These are phyloP conservation scores for Mortierella sp. DNA, from an alignment of 371 early-diverging fungal species.

Conservation along the genomic window DNA sequence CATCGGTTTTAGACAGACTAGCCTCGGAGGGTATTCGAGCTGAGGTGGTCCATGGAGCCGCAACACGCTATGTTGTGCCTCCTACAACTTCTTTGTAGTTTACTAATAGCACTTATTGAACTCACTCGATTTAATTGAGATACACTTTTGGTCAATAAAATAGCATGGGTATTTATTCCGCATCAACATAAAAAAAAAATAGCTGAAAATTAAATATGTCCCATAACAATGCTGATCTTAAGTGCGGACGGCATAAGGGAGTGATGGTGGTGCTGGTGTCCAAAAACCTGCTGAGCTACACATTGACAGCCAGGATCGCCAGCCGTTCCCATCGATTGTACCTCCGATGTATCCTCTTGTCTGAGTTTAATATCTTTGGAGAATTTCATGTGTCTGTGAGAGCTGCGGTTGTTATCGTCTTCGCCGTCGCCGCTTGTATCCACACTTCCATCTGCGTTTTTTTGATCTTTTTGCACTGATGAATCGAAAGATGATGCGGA, in stretches of 20 bases:
- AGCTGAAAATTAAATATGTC: slow-evolving; percentile 18
- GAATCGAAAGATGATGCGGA: too few relatives aligned
- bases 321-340: too few relatives aligned
- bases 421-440: too few relatives aligned
- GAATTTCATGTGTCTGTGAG: neutral
- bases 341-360: neutral
- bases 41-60: slow-evolving; percentile 24
- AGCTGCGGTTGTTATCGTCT: neutral
- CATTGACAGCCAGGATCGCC: slow-evolving; percentile 13
- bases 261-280: slow-evolving; percentile 34
- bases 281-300: slow-evolving; percentile 11
- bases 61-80: slow-evolving; percentile 12
- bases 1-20: slow-evolving; percentile 12
- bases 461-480: too few relatives aligned
- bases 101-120: too few relatives aligned
- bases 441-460: too few relatives aligned
- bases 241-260: neutral
- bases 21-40: slow-evolving; percentile 15
- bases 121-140: too few relatives aligned
- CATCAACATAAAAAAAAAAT: neutral
- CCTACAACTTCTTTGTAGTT: neutral
- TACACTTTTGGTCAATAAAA: neutral
- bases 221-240: slow-evolving; percentile 42
- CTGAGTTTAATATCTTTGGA: neutral
- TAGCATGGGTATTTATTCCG: neutral